Conservation (phyloP, 805 yeast species). For the Candida lessepsii region DNA sequence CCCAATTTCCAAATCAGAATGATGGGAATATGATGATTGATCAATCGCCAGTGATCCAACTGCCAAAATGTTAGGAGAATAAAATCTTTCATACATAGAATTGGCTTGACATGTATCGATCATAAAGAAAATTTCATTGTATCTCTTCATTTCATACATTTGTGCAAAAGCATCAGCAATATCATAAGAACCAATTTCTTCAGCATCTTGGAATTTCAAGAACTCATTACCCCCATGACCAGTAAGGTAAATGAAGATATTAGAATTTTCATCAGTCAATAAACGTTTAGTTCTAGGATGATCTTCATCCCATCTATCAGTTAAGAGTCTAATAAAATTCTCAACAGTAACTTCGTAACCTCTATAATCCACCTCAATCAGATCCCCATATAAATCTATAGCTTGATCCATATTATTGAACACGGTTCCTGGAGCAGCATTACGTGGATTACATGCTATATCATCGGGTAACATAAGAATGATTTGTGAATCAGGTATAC, state of each 20-base stretch:
- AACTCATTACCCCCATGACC: slow-evolving; percentile 99
- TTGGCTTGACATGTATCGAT: slow-evolving; percentile 99
- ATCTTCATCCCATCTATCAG: slow-evolving; percentile 93
- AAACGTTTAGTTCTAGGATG: slow-evolving; percentile 91
- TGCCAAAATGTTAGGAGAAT: slow-evolving; percentile 87
- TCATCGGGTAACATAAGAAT: slow-evolving; percentile 96
- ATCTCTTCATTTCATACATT: slow-evolving; percentile 93
- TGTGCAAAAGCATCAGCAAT: slow-evolving; percentile 96
- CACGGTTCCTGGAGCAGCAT: slow-evolving; percentile 93
- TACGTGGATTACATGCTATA: slow-evolving; percentile 94
- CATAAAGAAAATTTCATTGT: slow-evolving; percentile 95
- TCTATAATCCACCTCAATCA: slow-evolving; percentile 92
- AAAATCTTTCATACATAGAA: slow-evolving; percentile 91
- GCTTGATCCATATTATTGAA: slow-evolving; percentile 92
- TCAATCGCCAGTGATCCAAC: slow-evolving; percentile 88
- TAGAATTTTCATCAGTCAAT: slow-evolving; percentile 89
- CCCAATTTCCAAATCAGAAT: slow-evolving; percentile 92
- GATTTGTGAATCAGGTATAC: slow-evolving; percentile 97
- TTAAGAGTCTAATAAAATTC: slow-evolving; percentile 84
- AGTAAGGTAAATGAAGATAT: slow-evolving; percentile 90
- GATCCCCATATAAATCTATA: slow-evolving; percentile 89
- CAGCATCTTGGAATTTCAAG: slow-evolving; percentile 96
- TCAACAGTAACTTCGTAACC: slow-evolving; percentile 99
- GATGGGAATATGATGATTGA: slow-evolving; percentile 93
- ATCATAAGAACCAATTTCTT: slow-evolving; percentile 92